phyloP scores from a whole-genome alignment of 805 yeast species.

The Ascoidea tarda region DNA sequence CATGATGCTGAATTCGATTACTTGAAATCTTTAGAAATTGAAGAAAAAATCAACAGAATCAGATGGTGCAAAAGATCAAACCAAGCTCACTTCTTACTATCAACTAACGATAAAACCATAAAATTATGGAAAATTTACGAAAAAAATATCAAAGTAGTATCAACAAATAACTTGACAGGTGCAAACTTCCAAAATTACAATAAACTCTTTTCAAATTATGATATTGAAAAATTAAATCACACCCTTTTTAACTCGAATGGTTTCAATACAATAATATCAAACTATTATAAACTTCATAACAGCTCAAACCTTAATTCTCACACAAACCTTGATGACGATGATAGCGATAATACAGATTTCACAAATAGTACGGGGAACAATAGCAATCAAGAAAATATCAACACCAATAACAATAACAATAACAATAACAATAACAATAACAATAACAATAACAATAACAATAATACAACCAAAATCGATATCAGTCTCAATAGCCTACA shows the following conservation, averaged over 20 bases:
- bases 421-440: conserved; percentile 6
- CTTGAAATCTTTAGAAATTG: conserved; percentile 88
- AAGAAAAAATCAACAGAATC: conserved; percentile 94
- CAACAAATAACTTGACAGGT: conserved; percentile 61
- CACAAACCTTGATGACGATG: background rate
- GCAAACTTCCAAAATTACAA: conserved; percentile 3
- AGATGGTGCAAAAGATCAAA: conserved; percentile 88
- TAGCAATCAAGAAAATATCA: conserved; percentile 3
- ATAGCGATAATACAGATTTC: background rate
- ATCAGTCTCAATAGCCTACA: conserved; percentile 34
- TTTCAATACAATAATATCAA: background rate
- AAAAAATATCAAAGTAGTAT: conserved; percentile 79
- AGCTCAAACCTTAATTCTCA: conserved; percentile 4
- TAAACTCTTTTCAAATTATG: conserved; percentile 11
- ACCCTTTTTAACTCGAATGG: conserved; percentile 7
- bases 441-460: background rate
- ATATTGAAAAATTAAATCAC: too few species aligned
- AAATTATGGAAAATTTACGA: conserved; percentile 95
- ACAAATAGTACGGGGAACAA: background rate
- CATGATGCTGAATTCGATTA: conserved; percentile 99
- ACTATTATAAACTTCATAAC: background rate
- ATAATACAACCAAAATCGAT: conserved; percentile 4
- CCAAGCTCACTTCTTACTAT: conserved; percentile 77
- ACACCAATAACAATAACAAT: background rate
- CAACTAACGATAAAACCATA: conserved; percentile 96